phyloP scores from a whole-genome alignment of 2,329 filamentous ascomycete species.

The Emergomyces africanus region DNA sequence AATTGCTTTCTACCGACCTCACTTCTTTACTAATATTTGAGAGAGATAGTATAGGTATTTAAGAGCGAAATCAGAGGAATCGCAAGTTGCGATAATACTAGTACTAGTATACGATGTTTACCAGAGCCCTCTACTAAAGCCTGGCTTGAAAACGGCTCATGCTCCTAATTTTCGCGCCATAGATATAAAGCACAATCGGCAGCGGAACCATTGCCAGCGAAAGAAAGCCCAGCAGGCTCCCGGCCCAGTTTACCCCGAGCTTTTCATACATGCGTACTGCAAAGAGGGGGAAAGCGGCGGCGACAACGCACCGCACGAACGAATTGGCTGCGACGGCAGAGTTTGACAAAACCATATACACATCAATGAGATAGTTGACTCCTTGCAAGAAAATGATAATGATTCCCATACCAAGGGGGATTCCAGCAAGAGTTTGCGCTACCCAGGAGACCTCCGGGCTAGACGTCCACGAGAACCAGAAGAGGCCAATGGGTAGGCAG shows the following conservation, averaged over 20 bases:
- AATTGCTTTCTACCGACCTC: not conserved
- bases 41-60: not conserved
- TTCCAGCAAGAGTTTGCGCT: slow-evolving; percentile 30
- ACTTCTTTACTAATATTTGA: not conserved
- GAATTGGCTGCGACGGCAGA: slow-evolving; percentile 29
- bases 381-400: slow-evolving; percentile 33
- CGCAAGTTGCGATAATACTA: no score
- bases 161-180: slow-evolving; percentile 32
- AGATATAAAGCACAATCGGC: slow-evolving; percentile 37
- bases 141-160: slow-evolving; percentile 31
- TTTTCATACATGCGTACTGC: slow-evolving; percentile 25
- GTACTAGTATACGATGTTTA: not conserved
- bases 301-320: slow-evolving; percentile 22
- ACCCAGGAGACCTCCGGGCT: slow-evolving; percentile 31
- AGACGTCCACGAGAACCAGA: slow-evolving; percentile 38
- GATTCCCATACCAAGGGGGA: slow-evolving; percentile 32
- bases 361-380: slow-evolving; percentile 33
- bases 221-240: slow-evolving; percentile 27
- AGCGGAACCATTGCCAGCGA: slow-evolving; percentile 32
- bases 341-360: slow-evolving; percentile 29
- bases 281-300: slow-evolving; percentile 24
- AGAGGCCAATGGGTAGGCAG: slow-evolving; percentile 32
- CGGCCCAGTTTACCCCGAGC: slow-evolving; percentile 29
- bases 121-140: slow-evolving; percentile 3
- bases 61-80: not conserved